A percentile compares a stretch with the other conserved stretches of the same genome.
Conservation (phyloP, 441 rosid species). For the Oxalis stricta region DNA sequence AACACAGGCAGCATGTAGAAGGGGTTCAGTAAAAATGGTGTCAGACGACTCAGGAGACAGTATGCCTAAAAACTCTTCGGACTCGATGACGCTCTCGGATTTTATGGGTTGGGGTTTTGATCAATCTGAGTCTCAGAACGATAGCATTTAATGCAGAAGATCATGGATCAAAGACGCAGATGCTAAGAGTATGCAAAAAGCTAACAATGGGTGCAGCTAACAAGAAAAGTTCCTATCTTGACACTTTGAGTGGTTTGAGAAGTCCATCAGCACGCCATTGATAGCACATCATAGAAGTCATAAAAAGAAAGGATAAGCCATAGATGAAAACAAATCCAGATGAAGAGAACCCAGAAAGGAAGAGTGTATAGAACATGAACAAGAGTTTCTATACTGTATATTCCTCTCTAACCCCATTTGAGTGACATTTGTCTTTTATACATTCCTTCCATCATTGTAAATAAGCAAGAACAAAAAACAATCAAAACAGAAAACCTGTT, state of each 20-base stretch:
- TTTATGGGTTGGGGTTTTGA: constrained; percentile 73
- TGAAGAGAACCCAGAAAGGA: too few relatives aligned
- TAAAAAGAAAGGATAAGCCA: background rate
- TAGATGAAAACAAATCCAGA: background rate
- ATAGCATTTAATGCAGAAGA: constrained; percentile 15
- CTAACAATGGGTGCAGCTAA: constrained; percentile 22
- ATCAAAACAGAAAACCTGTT: constrained; percentile 3
- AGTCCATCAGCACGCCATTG: constrained; percentile 80
- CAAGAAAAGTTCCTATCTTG: constrained; percentile 68
- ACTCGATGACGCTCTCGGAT: constrained; percentile 55
- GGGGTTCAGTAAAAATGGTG: background rate
- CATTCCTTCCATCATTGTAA: constrained; percentile 16
- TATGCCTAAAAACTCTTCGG: constrained; percentile 6
- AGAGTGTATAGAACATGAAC: too few relatives aligned
- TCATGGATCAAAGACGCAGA: constrained; percentile 16
- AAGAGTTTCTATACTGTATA: too few relatives aligned
- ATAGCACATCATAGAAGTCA: constrained; percentile 9
- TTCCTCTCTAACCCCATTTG: constrained; percentile 5
- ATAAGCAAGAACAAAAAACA: constrained; percentile 15
- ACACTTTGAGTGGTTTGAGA: constrained; percentile 47
- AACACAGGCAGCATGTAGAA: constrained; percentile 23
- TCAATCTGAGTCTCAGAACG: constrained; percentile 25
- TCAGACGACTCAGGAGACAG: background rate
- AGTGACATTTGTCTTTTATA: constrained; percentile 7
- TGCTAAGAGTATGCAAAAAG: constrained; percentile 25